Conservation (phyloP, 805 yeast species). For the Pichia nakasei region DNA sequence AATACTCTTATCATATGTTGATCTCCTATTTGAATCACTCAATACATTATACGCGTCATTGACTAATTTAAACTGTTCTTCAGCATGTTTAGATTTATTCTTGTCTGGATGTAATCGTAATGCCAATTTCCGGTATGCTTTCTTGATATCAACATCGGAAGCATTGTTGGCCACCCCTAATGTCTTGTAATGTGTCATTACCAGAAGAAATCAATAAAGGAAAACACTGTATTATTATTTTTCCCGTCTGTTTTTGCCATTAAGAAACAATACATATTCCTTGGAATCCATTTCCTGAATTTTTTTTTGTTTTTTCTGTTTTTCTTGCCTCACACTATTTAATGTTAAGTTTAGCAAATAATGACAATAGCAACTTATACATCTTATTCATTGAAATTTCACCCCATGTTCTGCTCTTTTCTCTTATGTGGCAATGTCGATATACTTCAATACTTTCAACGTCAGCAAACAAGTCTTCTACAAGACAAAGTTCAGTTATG, state of each 20-base stretch:
- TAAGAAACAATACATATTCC: too few relatives aligned
- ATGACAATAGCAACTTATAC: too few relatives aligned
- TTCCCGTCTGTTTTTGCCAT: too few relatives aligned
- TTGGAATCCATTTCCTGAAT: too few relatives aligned
- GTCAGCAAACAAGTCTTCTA: conserved; percentile 52
- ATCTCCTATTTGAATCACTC: conserved; percentile 50
- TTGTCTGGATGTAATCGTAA: conserved; percentile 75
- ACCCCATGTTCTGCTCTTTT: too few relatives aligned
- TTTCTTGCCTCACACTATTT: too few relatives aligned
- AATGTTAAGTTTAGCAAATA: too few relatives aligned
- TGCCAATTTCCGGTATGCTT: conserved; percentile 71
- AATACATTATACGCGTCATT: conserved; percentile 84
- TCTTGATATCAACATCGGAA: conserved; percentile 52
- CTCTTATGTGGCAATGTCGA: conserved; percentile 4
- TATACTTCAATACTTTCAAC: conserved; percentile 43
- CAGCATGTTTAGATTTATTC: conserved; percentile 53
- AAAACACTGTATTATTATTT: too few relatives aligned
- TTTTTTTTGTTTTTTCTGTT: too few relatives aligned
- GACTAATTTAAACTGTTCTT: conserved; percentile 76
- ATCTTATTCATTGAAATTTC: too few relatives aligned
- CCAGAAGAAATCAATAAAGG: neutral
- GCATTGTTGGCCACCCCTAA: conserved; percentile 49
- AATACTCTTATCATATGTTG: conserved; percentile 38
- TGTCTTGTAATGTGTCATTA: conserved; percentile 47
- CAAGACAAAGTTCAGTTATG: conserved; percentile 60